phyloP scores from a whole-genome alignment of 306 rosid genomes.

The Rubus idaeus region DNA sequence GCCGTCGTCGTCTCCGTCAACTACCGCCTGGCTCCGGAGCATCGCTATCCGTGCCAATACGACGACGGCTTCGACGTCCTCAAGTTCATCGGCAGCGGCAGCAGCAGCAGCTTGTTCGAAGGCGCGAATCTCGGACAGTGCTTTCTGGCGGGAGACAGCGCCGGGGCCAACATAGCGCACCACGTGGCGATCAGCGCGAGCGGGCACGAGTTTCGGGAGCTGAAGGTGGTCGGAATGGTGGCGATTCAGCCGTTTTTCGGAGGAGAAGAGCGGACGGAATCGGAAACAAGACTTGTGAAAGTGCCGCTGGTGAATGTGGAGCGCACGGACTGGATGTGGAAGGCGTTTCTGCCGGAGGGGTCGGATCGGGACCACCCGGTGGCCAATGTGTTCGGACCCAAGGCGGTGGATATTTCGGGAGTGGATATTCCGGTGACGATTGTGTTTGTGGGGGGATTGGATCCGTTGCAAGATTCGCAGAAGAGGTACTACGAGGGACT shows the following conservation, averaged over 20 bases:
- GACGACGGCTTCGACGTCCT: constrained; percentile 39
- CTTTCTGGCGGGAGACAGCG: constrained; percentile 38
- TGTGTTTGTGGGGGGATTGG: constrained; percentile 26
- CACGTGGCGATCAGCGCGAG: constrained; percentile 26
- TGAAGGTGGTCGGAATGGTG: constrained; percentile 13
- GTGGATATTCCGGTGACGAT: constrained; percentile 26
- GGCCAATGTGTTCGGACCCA: constrained; percentile 29
- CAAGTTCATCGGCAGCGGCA: constrained; percentile 18
- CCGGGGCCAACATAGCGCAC: constrained; percentile 41
- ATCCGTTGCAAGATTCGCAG: constrained; percentile 31
- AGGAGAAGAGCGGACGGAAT: constrained; percentile 31
- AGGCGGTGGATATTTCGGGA: constrained; percentile 21
- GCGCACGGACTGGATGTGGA: constrained; percentile 30
- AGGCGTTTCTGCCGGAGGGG: constrained; percentile 29
- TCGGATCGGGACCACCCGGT: constrained; percentile 26
- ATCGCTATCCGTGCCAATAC: constrained; percentile 26
- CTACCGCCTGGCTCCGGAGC: constrained; percentile 35
- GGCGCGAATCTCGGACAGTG: constrained; percentile 16
- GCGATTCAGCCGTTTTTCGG: constrained; percentile 42
- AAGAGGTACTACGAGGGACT: constrained; percentile 29
- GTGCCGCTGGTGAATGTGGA: background rate
- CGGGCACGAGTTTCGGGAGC: background rate
- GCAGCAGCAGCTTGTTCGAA: background rate
- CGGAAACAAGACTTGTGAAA: constrained; percentile 16
- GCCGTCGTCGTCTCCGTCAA: constrained; percentile 34